Evolutionary conservation across 2,329 filamentous ascomycete species (phyloP), one percentile per base, ranked within the genome.

Genomic region (Trichophyton benhamiae): DNA sequence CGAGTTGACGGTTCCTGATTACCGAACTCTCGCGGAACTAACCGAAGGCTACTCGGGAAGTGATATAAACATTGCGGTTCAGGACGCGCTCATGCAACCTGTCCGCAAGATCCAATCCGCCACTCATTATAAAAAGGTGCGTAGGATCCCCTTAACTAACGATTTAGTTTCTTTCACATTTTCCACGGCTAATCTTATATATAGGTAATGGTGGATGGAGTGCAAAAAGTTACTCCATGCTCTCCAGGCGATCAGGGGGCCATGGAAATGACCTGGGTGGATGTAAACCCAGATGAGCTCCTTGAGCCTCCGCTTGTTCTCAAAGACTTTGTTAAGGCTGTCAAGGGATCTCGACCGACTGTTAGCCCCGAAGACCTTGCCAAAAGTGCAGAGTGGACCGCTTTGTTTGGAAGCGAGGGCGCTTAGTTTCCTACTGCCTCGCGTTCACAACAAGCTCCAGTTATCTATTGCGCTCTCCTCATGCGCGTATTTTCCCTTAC

Each of bases 61-160:
- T 65, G 94, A 99, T 83, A 97, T 99, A 68, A 85, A 83, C 69
- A 97, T 97, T 71, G 91, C 90, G 2, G 94, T 97, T 20, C 94
- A 99, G 74, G 89, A 95, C 72, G 94, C 94, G 0, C 79, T 99
- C 44, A 99, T 99, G 94, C 91, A 96, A 71, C 95, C 94, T 1
- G 89, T 99, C 64, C 83, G 94, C 64, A 95, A 96, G 76, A 97
- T 99, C 67, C 87, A 97, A 74, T 95, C 91, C 65, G 92, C 94
- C 17, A 99, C 94, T 60, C 94, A 99, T 78, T 99, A 97, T 77
- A 96, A 96, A 75, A 87, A 88, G 78, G 92, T 92, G 79, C 58
- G 72, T 13, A n/a, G 1, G 57, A n/a, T 49, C 17, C 17, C 36
- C 41, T 33, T 46, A 9, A 13, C 20, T 17, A n/a, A 7, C 7